Evolutionary conservation across 768 basidiomycete genomes (phyloP), one percentile per base, ranked within the genome.

Genomic region (Kwoniella heveanensis): DNA sequence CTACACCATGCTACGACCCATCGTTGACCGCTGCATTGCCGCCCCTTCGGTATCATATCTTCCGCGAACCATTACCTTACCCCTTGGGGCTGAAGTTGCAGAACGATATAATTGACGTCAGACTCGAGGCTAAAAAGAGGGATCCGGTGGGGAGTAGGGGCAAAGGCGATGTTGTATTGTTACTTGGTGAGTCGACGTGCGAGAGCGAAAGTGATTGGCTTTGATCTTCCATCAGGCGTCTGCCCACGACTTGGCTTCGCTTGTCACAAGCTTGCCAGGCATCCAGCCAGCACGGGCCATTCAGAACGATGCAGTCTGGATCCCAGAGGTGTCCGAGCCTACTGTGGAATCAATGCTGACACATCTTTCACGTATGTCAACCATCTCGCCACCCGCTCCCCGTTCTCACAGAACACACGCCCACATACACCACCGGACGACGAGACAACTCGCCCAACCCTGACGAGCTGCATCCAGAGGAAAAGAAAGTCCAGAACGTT

Each of bases 391-490:
- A n/a, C n/a, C n/a, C n/a, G n/a, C n/a, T n/a, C n/a, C n/a, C 32
- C 32, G 32, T 25, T 46, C 49, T 9, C 57, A 9, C 60, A 81
- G 85, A 99, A 80, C 96, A 99, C 69, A 85, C 88, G 10, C 96
- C 96, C 4, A 94, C 96, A 3, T 99, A 91, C 82, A 98, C 96
- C 1, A 85, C 89, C 8, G 96, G 96, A n/a, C 86, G 94, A 24
- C 85, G 96, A 17, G 93, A 96, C 79, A 61, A 72, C 32, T 65
- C 74, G 36, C 71, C 74, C 22, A 69, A 77, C 57, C 76, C 71
- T 17, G 82, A 83, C 19, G 84, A 86, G 54, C 81, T 88, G 17
- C 79, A 84, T 39, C 80, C 82, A 47, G 90, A 95, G 71, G 84
- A 84, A 44, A 64, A 78, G 39, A 86, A 90, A 22, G 82, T 97